Evolutionary conservation across 805 yeast genomes (phyloP).

Genomic region (Pichia eremophila): DNA sequence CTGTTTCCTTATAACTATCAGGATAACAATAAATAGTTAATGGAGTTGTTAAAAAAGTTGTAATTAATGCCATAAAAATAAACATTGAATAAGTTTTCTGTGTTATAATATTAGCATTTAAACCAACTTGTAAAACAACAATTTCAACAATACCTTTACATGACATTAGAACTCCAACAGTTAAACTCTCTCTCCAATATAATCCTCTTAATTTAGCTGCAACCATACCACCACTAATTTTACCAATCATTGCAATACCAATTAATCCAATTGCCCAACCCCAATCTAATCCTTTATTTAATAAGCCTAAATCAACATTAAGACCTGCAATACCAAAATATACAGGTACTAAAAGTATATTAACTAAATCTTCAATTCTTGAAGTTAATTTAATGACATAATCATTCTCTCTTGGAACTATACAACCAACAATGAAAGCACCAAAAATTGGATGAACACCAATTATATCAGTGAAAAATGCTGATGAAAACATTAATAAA

Average conservation of each 20-base stretch:
- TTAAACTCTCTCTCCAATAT: constrained; percentile 61
- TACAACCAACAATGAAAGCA: constrained; percentile 68
- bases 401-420: constrained; percentile 69
- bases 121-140: constrained; percentile 67
- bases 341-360: constrained; percentile 61
- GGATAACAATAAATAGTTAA: constrained; percentile 57
- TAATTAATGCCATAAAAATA: constrained; percentile 69
- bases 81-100: constrained; percentile 69
- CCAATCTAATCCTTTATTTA: constrained; percentile 66
- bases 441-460: constrained; percentile 87
- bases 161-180: constrained; percentile 78
- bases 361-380: constrained; percentile 70
- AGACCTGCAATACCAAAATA: constrained; percentile 78
- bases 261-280: constrained; percentile 64
- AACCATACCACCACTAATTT: constrained; percentile 55
- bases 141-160: constrained; percentile 86
- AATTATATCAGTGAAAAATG: constrained; percentile 73
- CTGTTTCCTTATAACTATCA: constrained; percentile 44
- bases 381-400: constrained; percentile 62
- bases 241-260: constrained; percentile 57
- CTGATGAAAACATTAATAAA: constrained; percentile 49
- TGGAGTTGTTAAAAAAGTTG: constrained; percentile 77
- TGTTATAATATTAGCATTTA: constrained; percentile 59
- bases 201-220: constrained; percentile 56
- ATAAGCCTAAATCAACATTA: constrained; percentile 54